Evolutionary conservation across 2,329 filamentous ascomycete species (phyloP).

Genomic region (Colletotrichum lini): DNA sequence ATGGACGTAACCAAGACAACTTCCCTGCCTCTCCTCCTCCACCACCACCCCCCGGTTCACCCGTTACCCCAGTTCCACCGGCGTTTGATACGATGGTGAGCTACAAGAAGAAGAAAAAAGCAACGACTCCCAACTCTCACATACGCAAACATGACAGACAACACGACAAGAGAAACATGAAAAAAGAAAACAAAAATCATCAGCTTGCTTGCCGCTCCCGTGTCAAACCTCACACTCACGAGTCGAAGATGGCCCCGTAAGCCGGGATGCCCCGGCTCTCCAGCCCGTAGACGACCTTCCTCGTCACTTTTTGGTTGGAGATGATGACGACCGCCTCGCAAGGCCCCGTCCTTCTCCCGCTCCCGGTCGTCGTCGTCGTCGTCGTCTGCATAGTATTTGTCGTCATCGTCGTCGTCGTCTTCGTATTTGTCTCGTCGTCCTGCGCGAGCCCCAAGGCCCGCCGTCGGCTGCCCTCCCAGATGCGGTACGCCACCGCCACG

Average conservation of each 20-base stretch:
- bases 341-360: conserved; percentile 53
- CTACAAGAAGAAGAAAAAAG: not conserved
- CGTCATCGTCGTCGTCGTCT: too few relatives aligned
- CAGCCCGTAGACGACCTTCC: conserved; percentile 77
- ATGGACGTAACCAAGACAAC: not conserved
- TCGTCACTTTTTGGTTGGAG: conserved; percentile 77
- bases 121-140: not conserved
- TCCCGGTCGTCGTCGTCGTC: too few relatives aligned
- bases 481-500: conserved; percentile 49
- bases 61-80: too few relatives aligned
- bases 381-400: too few relatives aligned
- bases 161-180: too few relatives aligned
- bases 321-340: conserved; percentile 82
- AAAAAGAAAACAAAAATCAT: not conserved
- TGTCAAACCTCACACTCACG: conserved; percentile 43
- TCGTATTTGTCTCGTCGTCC: not conserved
- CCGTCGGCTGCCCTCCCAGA: conserved; percentile 45
- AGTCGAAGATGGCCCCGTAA: conserved; percentile 82
- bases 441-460: conserved; percentile 29
- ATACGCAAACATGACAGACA: not conserved
- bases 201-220: too few relatives aligned
- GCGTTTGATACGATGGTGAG: not conserved
- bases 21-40: too few relatives aligned
- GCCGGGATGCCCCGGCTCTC: conserved; percentile 76
- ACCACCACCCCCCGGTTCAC: too few relatives aligned